Evolutionary conservation across 345 rosid species (phyloP).

Genomic region (Angophora floribunda): DNA sequence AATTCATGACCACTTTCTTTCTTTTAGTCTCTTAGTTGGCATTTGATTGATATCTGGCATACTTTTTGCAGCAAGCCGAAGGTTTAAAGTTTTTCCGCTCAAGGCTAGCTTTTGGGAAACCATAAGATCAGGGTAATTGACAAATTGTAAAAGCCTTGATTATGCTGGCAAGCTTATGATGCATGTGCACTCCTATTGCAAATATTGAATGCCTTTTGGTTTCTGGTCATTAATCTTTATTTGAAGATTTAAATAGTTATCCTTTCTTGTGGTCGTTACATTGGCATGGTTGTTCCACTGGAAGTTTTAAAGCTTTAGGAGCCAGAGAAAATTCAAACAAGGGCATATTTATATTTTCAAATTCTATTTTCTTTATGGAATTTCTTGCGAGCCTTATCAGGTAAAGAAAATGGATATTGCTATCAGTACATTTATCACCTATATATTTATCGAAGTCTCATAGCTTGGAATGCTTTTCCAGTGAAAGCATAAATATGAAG

Average conservation of each 20-base stretch:
- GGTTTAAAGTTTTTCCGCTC: conserved; percentile 37
- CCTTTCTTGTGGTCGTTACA: background rate
- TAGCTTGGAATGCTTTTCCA: background rate
- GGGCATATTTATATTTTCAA: background rate
- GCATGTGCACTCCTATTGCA: background rate
- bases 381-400: background rate
- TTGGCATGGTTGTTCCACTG: background rate
- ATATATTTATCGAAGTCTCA: background rate
- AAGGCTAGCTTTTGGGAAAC: conserved; percentile 76
- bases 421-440: background rate
- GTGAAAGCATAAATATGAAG: background rate
- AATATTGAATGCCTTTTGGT: background rate
- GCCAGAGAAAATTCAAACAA: background rate
- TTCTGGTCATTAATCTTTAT: background rate
- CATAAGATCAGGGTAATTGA: conserved; percentile 61
- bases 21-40: background rate
- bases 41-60: background rate
- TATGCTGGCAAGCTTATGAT: background rate
- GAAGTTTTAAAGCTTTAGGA: background rate
- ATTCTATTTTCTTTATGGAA: background rate
- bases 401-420: background rate
- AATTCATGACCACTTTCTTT: background rate
- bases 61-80: conserved; percentile 43
- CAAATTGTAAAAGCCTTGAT: background rate
- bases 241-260: background rate